A percentile compares a stretch with the other conserved stretches of the same genome.
phyloP scores from a whole-genome alignment of 345 rosid genomes.

The Salix koriyanagi region DNA sequence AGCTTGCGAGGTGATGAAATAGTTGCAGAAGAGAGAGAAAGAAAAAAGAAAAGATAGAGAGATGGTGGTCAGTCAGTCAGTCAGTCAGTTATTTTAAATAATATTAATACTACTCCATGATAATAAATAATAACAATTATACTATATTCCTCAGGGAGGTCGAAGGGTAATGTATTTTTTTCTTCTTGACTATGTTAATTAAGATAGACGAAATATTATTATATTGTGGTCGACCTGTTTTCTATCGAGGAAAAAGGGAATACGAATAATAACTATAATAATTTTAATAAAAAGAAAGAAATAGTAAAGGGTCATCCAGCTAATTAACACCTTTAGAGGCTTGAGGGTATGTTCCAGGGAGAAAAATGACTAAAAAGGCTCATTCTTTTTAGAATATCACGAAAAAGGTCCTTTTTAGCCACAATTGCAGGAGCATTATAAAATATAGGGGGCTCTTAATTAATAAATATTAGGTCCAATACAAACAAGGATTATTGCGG shows the following conservation, averaged over 20 bases:
- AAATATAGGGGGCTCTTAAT: not conserved
- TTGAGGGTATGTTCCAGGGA: slow-evolving; percentile 53
- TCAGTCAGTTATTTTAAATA: slow-evolving; percentile 34
- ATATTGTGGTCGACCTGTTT: slow-evolving; percentile 22
- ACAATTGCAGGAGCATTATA: slow-evolving; percentile 15
- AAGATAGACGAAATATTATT: slow-evolving; percentile 32
- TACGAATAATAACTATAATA: not conserved
- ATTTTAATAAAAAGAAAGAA: not conserved
- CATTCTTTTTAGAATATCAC: slow-evolving; percentile 43
- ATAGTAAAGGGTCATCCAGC: slow-evolving; percentile 36
- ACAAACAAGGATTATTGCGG: not conserved
- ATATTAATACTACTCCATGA: slow-evolving; percentile 17
- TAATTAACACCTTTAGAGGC: slow-evolving; percentile 47
- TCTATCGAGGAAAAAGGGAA: slow-evolving; percentile 8
- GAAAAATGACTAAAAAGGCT: slow-evolving; percentile 46
- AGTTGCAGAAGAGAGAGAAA: slow-evolving; percentile 37
- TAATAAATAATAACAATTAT: slow-evolving; percentile 17
- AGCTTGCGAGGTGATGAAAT: slow-evolving; percentile 57
- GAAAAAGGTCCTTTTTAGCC: slow-evolving; percentile 71
- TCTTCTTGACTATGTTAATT: slow-evolving; percentile 41
- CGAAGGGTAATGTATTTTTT: slow-evolving; percentile 39
- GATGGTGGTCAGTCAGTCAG: slow-evolving; percentile 44
- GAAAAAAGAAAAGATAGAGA: slow-evolving; percentile 27
- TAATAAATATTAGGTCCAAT: too few species aligned
- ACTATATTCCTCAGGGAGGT: slow-evolving; percentile 30